Percentiles rank a stretch among this genome's conserved stretches.
Evolutionary conservation across 306 rosid genomes (phyloP).

Genomic region (Begonia peltatifolia): DNA sequence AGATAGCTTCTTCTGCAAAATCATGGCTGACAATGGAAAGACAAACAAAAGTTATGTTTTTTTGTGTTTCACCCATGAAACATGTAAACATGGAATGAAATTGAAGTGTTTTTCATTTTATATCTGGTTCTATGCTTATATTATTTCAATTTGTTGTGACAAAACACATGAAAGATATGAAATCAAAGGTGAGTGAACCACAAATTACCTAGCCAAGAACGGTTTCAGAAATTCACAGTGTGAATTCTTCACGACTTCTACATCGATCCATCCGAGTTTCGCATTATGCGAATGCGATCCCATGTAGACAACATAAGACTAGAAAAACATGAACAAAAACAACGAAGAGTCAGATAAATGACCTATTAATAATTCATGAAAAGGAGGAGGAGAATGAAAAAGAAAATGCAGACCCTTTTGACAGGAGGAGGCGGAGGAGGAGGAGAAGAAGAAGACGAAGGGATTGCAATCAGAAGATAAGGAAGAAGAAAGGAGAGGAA

Average conservation of each 20-base stretch:
- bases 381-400: not conserved
- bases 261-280: conserved; percentile 27
- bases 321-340: conserved; percentile 1
- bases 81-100: not conserved
- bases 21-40: conserved; percentile 19
- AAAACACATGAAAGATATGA: too few species aligned
- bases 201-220: conserved; percentile 49
- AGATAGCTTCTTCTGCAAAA: conserved; percentile 40
- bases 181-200: too few species aligned
- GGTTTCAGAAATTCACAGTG: conserved; percentile 68
- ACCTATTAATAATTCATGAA: not conserved
- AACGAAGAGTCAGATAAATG: not conserved
- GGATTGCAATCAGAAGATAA: conserved; percentile 8
- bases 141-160: too few species aligned
- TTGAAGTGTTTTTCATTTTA: not conserved
- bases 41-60: not conserved
- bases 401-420: conserved; percentile 46
- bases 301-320: conserved; percentile 84
- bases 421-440: conserved; percentile 35
- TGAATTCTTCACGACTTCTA: conserved; percentile 28
- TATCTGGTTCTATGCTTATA: too few species aligned
- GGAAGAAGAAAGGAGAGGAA: conserved; percentile 21
- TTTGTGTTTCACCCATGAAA: too few species aligned
- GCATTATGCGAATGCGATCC: conserved; percentile 66
- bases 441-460: conserved; percentile 15